Base-by-base conservation (phyloP, 2,329 filamentous ascomycete species). In the Calonectria pteridis region DNA sequence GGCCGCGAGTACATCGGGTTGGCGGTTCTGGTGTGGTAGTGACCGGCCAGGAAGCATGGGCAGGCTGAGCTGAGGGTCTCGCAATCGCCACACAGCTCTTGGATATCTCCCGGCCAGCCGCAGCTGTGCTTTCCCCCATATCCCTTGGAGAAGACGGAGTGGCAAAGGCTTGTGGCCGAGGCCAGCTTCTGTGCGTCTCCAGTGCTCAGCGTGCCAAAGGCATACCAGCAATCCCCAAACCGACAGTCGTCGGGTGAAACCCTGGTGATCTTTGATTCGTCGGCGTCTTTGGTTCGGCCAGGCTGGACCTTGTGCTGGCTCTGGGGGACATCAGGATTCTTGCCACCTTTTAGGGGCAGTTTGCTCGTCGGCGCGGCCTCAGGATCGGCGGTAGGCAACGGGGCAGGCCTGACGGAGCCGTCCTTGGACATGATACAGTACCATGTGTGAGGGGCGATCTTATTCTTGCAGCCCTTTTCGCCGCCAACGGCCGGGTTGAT, bases 381-480 rank as follows among this genome's bases (percentile, higher is more conserved):
- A 62, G 20, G n/a, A 18, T 13, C 23, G 33, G 43, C 51, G 7
- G 59, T 55, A 18, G 43, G 62, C 40, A 31, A 58, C 20, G 67
- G 43, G 31, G 51, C 63, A n/a, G 65, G 62, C 18, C 35, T 29
- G 28, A 40, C 59, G 18, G 67, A 20, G 14, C 40, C 66, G 29
- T 40, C 55, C 20, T 33, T 69, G 63, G 67, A 65, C 62, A 76
- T 75, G 69, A 81, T 71, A 69, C 79, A 81, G 67, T 79, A 78
- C 73, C 71, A 80, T 33, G 55, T 67, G 26, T 64, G 23, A 29
- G 62, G 46, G 28, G 63, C 35, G 33, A 73, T 53, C 10, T 67
- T 55, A 16, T 29, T 33, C 5, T 58, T 37, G 71, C 67, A 75
- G 35, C 43, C 62, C 33, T 43, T 23, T 26, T 69, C 64, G 28